Evolutionary conservation across 306 rosid genomes (phyloP).

Genomic region (Trichosanthes cucumerina): DNA sequence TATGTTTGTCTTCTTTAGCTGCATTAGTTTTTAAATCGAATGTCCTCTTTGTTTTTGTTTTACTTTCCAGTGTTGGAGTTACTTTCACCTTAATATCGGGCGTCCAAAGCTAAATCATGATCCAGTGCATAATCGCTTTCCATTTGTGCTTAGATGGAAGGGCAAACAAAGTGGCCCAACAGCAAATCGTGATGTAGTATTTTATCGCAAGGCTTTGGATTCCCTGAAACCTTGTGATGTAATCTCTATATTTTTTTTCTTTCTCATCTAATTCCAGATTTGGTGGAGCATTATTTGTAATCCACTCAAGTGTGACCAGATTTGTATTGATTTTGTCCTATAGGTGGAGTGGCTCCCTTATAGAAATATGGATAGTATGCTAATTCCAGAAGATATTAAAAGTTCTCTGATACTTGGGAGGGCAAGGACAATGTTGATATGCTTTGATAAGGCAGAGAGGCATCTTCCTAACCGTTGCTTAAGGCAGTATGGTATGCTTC

Average conservation of each 20-base stretch:
- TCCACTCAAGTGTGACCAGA: constrained; percentile 13
- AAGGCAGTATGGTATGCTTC: constrained; percentile 82
- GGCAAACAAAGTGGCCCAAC: constrained; percentile 96
- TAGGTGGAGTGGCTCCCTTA: constrained; percentile 99
- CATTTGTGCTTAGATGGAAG: constrained; percentile 94
- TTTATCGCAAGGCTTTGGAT: constrained; percentile 93
- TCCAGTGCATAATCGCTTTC: constrained; percentile 66
- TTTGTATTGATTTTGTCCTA: constrained; percentile 23
- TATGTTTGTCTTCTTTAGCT: constrained; percentile 1
- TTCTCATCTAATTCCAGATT: constrained; percentile 6
- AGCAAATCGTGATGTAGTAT: constrained; percentile 95
- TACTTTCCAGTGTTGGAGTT: constrained; percentile 88
- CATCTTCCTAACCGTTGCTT: constrained; percentile 92
- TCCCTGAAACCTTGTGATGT: constrained; percentile 76
- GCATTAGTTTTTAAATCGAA: neutral
- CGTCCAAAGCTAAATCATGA: constrained; percentile 89
- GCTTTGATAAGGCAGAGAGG: constrained; percentile 99
- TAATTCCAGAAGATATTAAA: constrained; percentile 76
- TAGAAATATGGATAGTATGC: constrained; percentile 65
- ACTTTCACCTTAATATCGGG: constrained; percentile 91
- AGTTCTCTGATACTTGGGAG: constrained; percentile 62
- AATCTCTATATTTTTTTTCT: constrained; percentile 22
- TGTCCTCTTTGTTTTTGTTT: constrained; percentile 3
- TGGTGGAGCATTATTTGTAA: neutral
- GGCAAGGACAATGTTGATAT: constrained; percentile 88